Evolutionary conservation across 2,329 filamentous ascomycete species (phyloP), one percentile per base, ranked within the genome.

Genomic region (Penicillium sp.): DNA sequence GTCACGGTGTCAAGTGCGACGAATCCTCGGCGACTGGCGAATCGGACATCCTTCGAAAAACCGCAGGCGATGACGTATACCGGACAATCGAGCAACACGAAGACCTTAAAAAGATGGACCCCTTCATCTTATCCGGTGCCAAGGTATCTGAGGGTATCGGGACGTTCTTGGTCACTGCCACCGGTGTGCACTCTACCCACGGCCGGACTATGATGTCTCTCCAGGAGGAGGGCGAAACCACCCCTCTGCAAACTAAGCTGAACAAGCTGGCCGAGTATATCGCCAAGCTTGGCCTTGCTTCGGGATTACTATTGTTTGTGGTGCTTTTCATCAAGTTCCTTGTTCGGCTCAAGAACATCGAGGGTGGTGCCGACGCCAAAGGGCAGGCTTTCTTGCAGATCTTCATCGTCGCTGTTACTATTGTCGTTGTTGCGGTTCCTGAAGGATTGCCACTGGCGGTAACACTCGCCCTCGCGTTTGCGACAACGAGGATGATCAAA

Each of bases 181-280:
- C 86, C 16, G 89, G 89, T 56, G 79, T 87, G 31, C 81, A 92
- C 68, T 89, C 88, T 0, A 87, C 82, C 28, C 85, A 89, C 63
- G 89, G 89, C 50, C 88, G 89, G 63, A 90, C 85, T 2, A 81
- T 92, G 74, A 87, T 92, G 81, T 88, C 88, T 33, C 74, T 92
- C 10, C 84, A 87, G 55, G 87, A 89, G 60, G 86, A 90, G 55
- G 84, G 85, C 50, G 85, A 92, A 65, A 87, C 88, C 22, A 92
- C 89, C 1, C 89, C 89, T 3, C 71, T 92, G 7, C 89, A 92
- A 68, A 85, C 81, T 2, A 92, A 91, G 69, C 76, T 92, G 52
- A 90, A 91, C 58, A 78, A 84, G 4, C 77, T 92, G 16, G 89
- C 89, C 6, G 88, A 90, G 62, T 88, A 90, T 63, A 90, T 92